Conservation (phyloP, 352 stramenopile species). For the Peronospora belbahrii region DNA sequence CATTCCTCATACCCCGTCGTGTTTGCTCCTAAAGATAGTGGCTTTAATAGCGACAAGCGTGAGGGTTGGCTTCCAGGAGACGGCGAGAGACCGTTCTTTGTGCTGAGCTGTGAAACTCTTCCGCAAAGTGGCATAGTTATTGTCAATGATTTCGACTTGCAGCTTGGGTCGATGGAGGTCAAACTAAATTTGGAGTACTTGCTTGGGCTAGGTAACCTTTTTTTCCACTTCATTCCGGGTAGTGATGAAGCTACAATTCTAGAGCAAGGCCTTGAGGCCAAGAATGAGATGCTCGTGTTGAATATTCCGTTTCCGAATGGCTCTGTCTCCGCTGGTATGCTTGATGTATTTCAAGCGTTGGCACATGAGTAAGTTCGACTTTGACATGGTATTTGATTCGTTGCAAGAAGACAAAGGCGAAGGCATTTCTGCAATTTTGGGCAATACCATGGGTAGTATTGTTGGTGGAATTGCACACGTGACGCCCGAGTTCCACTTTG, state of each 20-base stretch:
- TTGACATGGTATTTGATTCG: conserved; percentile 83
- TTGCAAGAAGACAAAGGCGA: conserved; percentile 67
- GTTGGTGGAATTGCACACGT: conserved; percentile 82
- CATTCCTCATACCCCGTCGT: conserved; percentile 68
- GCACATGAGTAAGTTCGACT: conserved; percentile 57
- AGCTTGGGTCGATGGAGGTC: conserved; percentile 57
- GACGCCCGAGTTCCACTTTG: conserved; percentile 74
- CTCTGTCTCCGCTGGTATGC: conserved; percentile 34
- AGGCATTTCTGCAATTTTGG: conserved; percentile 73
- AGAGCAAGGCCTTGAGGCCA: conserved; percentile 55
- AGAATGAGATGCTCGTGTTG: conserved; percentile 44
- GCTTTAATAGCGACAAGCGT: conserved; percentile 82
- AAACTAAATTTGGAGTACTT: conserved; percentile 82
- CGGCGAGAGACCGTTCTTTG: conserved; percentile 68
- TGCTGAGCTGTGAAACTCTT: conserved; percentile 52
- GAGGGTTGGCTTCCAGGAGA: conserved; percentile 78
- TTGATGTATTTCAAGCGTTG: conserved; percentile 85
- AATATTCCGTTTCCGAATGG: conserved; percentile 49
- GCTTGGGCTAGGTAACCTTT: conserved; percentile 53
- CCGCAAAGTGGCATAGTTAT: conserved; percentile 63
- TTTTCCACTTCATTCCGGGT: conserved; percentile 65
- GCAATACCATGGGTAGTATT: conserved; percentile 78
- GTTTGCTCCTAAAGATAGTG: conserved; percentile 69
- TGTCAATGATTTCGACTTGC: conserved; percentile 72
- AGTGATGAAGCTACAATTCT: conserved; percentile 59